Conservation (phyloP, 225 moss, liverwort and hornwort species). For the Takakia lepidozioides region DNA sequence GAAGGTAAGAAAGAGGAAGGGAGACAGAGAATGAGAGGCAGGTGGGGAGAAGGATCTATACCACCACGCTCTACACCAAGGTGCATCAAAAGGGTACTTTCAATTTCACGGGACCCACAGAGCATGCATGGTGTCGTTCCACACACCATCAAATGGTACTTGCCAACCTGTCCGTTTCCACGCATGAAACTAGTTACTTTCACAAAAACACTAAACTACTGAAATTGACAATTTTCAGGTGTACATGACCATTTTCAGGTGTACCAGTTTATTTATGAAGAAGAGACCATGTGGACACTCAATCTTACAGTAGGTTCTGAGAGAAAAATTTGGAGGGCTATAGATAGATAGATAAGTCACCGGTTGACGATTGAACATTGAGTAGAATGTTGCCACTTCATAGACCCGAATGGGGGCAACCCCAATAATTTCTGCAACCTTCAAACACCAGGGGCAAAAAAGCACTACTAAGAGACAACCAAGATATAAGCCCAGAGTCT, state of each 20-base stretch:
- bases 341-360: constrained; percentile 32
- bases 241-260: no score
- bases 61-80: constrained; percentile 74
- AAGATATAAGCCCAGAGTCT: no score
- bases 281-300: no score
- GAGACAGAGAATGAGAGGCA: no score
- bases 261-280: no score
- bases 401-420: constrained; percentile 90
- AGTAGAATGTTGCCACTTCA: constrained; percentile 99
- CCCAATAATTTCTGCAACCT: constrained; percentile 91
- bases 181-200: not conserved
- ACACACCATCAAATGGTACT: constrained; percentile 85
- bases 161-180: constrained; percentile 62
- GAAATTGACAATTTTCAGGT: no score
- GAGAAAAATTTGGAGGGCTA: not conserved
- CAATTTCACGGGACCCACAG: constrained; percentile 86
- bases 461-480: no score
- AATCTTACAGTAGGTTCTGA: no score
- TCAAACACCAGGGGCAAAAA: no score
- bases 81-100: constrained; percentile 75
- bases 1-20: no score
- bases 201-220: no score
- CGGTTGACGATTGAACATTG: constrained; percentile 93
- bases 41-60: constrained; percentile 12
- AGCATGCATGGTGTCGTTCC: constrained; percentile 99